Percentiles rank a stretch among this genome's conserved stretches.
These are phyloP conservation scores for Ramaria sp. DNA, from an alignment of 768 basidiomycete species.

Conservation along the genomic window DNA sequence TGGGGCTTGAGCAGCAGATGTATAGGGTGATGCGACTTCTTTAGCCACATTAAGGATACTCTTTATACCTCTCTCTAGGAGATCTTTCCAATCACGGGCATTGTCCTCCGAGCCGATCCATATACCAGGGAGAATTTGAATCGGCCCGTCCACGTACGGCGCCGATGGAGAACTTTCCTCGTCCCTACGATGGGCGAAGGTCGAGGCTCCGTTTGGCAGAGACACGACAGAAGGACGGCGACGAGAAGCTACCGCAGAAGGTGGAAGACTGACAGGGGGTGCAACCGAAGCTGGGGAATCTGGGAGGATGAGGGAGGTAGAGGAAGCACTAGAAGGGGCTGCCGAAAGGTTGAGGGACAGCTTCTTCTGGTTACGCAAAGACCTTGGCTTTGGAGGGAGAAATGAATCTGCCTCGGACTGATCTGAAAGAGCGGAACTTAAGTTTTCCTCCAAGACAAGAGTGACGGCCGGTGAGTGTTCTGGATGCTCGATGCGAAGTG, in stretches of 20 bases:
- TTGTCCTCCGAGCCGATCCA: slow-evolving; percentile 93
- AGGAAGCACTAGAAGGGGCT: slow-evolving; percentile 38
- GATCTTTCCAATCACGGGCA: slow-evolving; percentile 67
- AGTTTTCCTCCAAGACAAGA: slow-evolving; percentile 32
- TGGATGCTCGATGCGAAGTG: slow-evolving; percentile 51
- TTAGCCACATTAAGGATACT: slow-evolving; percentile 89
- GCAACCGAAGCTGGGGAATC: slow-evolving; percentile 18
- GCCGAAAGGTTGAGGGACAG: slow-evolving; percentile 60
- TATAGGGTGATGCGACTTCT: slow-evolving; percentile 72
- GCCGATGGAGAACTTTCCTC: slow-evolving; percentile 46
- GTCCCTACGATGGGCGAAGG: slow-evolving; percentile 50
- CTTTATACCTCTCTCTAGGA: slow-evolving; percentile 62
- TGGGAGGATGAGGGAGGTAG: slow-evolving; percentile 37
- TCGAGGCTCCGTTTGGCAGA: slow-evolving; percentile 42
- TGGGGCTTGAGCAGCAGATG: slow-evolving; percentile 34
- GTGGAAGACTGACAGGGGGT: slow-evolving; percentile 22
- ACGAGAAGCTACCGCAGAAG: slow-evolving; percentile 24
- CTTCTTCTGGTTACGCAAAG: slow-evolving; percentile 64
- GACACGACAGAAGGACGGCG: slow-evolving; percentile 68
- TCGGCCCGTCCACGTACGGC: slow-evolving; percentile 73
- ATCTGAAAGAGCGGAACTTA: slow-evolving; percentile 41
- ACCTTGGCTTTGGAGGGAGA: slow-evolving; percentile 25
- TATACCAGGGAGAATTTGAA: slow-evolving; percentile 75
- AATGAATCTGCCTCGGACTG: slow-evolving; percentile 44
- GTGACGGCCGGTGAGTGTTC: slow-evolving; percentile 37